Percentiles rank a stretch among this genome's conserved stretches.
These are phyloP conservation scores for Exophiala aquamarina DNA, from an alignment of 2,329 filamentous ascomycete species.

Conservation along the genomic window DNA sequence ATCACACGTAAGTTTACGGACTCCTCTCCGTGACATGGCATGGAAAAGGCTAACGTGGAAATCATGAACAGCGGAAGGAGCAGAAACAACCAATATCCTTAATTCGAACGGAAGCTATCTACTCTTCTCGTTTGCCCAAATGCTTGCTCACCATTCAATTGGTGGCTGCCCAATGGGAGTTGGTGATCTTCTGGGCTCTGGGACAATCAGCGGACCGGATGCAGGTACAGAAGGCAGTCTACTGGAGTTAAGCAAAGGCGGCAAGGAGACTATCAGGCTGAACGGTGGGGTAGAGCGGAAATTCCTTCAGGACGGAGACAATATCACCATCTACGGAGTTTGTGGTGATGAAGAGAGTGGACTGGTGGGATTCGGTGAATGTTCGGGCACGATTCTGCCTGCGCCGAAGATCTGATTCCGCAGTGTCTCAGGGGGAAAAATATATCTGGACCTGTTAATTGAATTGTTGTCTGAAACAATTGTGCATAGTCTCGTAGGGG, in stretches of 20 bases:
- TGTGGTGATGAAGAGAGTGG: slow-evolving; percentile 62
- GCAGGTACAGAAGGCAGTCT: slow-evolving; percentile 65
- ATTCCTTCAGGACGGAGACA: slow-evolving; percentile 75
- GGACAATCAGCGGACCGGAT: slow-evolving; percentile 70
- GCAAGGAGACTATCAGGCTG: slow-evolving; percentile 64
- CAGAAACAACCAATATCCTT: slow-evolving; percentile 58
- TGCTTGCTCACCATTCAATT: slow-evolving; percentile 76
- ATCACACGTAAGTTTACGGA: slow-evolving; percentile 50
- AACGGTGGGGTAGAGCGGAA: slow-evolving; percentile 65
- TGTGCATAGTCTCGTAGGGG: too few relatives aligned
- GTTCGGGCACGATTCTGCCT: slow-evolving; percentile 61
- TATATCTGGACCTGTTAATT: too few relatives aligned
- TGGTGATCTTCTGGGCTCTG: slow-evolving; percentile 74
- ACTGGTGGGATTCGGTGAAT: slow-evolving; percentile 77
- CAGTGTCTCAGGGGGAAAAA: not conserved
- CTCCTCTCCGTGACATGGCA: not conserved
- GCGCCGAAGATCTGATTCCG: slow-evolving; percentile 32
- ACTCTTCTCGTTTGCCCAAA: slow-evolving; percentile 80
- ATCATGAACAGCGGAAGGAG: slow-evolving; percentile 37
- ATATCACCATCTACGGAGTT: slow-evolving; percentile 64
- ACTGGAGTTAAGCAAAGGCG: slow-evolving; percentile 69
- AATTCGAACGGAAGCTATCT: slow-evolving; percentile 65
- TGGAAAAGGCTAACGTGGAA: slow-evolving; percentile 5
- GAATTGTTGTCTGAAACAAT: too few relatives aligned
- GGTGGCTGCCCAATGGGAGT: slow-evolving; percentile 73